These are phyloP conservation scores for Carex kokanica DNA, from an alignment of 176 grass and related monocot genomes.

Conservation along the genomic window DNA sequence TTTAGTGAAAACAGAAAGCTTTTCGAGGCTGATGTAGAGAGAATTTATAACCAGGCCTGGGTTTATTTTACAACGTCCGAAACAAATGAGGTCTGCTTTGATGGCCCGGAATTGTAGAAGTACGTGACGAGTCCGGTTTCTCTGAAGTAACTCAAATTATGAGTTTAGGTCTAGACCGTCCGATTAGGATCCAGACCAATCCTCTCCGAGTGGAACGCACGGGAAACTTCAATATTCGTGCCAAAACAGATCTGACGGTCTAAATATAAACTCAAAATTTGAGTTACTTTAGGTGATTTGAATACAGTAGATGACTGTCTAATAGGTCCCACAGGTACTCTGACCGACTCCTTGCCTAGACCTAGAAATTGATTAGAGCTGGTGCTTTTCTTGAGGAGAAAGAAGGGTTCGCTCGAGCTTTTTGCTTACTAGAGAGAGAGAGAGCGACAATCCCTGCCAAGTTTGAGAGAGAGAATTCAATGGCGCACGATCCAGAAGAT, in stretches of 20 bases:
- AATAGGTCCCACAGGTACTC: neutral
- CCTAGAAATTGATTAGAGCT: conserved; percentile 14
- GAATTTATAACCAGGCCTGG: neutral
- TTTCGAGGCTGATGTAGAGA: neutral
- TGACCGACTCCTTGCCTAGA: neutral
- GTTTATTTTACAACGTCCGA: neutral
- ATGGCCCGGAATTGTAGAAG: neutral
- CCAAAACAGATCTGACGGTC: no score
- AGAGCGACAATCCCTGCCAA: neutral
- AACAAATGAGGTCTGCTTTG: no score
- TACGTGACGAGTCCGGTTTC: no score
- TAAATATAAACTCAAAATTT: no score
- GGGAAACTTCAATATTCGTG: no score
- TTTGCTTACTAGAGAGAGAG: neutral
- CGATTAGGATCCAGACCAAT: no score
- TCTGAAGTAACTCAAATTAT: no score
- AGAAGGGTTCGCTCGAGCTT: conserved; percentile 21
- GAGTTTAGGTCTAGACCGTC: no score
- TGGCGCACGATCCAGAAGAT: conserved; percentile 67
- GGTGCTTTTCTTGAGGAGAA: conserved; percentile 18
- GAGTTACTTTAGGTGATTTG: no score
- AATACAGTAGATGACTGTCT: neutral
- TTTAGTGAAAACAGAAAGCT: no score
- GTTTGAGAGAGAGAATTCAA: conserved; percentile 20
- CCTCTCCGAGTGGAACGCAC: no score